Base-by-base conservation (phyloP, 2,329 filamentous ascomycete genomes). In the Cladophialophora psammophila region DNA sequence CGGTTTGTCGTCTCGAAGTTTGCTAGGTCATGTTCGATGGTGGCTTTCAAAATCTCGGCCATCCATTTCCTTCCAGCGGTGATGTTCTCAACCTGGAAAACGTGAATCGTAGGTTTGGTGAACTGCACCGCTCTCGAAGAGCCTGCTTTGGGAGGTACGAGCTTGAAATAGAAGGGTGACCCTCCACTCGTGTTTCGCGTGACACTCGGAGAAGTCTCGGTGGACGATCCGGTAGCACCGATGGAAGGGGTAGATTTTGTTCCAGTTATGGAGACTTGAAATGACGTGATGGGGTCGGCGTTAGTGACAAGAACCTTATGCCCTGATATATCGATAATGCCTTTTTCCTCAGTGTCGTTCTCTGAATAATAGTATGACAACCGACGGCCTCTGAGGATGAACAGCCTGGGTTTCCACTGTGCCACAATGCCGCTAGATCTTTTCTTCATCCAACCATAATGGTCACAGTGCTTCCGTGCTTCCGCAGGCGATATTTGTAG, bases 361-460 rank as follows among this genome's bases (percentile, higher is more conserved):
- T 98, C 94, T 0, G 92, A 92, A 78, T 99, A 99, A 80, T 96
- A 99, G 81, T 99, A 99, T 0, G 94, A 93, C 35, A 99, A 83
- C 4, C 95, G 90, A 60, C 94, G 89, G 35, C 95, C 95, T 75
- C 93, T 94, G 65, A 99, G 87, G 7, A 99, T 90, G 76, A 99
- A 99, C n/a, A 98, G 85, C 12, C 95, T 90, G 12, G 94, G 91
- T 76, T 98, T 99, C 95, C 95, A 99, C 1, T 94, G 97, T 2
- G 93, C 93, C 90, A 99, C 97, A 38, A 98, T 84, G 75, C 94
- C 95, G 1, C 93, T 94, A 67, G 93, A 97, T 80, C 96, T 94
- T 85, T 99, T 99, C 84, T 95, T 98, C 95, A 99, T 99, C 95
- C 95, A 99, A 1, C 95, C 95, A 74, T 90, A 94, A 78, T 97